Base-by-base conservation (phyloP, 192 early-diverging fungal species). In the Rhizoclosmatium sp. region DNA sequence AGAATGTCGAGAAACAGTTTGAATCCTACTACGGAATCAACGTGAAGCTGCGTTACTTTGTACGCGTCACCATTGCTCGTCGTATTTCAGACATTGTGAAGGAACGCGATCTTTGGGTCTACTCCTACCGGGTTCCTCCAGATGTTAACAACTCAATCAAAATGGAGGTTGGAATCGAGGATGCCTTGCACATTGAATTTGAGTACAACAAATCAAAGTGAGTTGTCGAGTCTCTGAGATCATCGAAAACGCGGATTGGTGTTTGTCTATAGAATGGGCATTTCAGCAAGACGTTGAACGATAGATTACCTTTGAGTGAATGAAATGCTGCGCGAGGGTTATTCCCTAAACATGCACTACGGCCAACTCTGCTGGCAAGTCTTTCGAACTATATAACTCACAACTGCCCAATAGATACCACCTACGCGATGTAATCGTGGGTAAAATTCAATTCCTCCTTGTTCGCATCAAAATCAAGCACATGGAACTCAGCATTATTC, bases 121-220 rank as follows among this genome's bases (percentile, higher is more conserved):
- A 99, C 77, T 95, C 94, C 39, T 99, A 99, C 84, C 90, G 91
- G 58, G 93, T 97, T 90, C 95, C 95, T 12, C 90, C 95, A 12
- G 94, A 96, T 69, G 87, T 92, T 60, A 97, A 98, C 87, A 93
- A 92, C 82, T 94, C 95, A 1, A 98, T 99, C 84, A 97, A 98
- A 83, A 99, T 99, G 98, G 98, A 99, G 81, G 97, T 99, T 60
- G 98, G 98, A 23, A 99, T 99, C 76, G 98, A 99, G 79, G 98
- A 99, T 81, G 97, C 96, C 78, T 83, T 99, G 68, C 98, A 99
- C 78, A 99, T 99, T 81, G 98, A 99, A 80, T 99, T 99, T 67
- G 98, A 99, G 88, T 99, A 99, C 86, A 99, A 99, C 89, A 99
- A 97, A 82, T 95, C 93, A 67, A 97, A 93, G 93, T 99, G 85